These are phyloP conservation scores for Phanerochaete sordida DNA, from an alignment of 768 basidiomycete species.

Conservation along the genomic window DNA sequence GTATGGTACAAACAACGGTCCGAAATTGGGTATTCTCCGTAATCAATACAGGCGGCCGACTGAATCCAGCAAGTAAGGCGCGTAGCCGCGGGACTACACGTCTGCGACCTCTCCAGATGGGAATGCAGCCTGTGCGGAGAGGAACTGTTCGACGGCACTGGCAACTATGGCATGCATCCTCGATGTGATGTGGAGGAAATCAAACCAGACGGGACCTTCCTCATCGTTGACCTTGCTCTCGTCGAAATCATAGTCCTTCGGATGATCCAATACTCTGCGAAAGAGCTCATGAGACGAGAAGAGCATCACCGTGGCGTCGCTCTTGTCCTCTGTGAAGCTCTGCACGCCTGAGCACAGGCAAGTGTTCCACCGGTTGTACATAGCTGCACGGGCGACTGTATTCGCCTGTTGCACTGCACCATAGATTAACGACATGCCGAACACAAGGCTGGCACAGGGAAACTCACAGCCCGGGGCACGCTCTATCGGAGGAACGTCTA, in stretches of 20 bases:
- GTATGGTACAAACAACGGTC: no score
- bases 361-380: constrained; percentile 42
- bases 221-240: constrained; percentile 27
- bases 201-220: constrained; percentile 46
- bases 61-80: no score
- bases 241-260: constrained; percentile 36
- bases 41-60: no score
- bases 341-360: constrained; percentile 29
- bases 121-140: neutral
- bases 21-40: no score
- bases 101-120: no score
- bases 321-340: constrained; percentile 36
- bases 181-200: constrained; percentile 51
- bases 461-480: constrained; percentile 39
- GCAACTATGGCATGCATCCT: constrained; percentile 48
- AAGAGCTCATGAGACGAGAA: constrained; percentile 50
- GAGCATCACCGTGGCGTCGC: constrained; percentile 43
- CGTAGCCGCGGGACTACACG: no score
- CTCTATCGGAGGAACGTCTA: constrained; percentile 56
- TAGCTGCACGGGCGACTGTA: neutral
- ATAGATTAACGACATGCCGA: neutral
- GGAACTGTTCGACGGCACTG: constrained; percentile 20
- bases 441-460: neutral
- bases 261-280: constrained; percentile 44
- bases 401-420: neutral